phyloP scores from a whole-genome alignment of 164 flowering plant species.

The Vitis cinerea region DNA sequence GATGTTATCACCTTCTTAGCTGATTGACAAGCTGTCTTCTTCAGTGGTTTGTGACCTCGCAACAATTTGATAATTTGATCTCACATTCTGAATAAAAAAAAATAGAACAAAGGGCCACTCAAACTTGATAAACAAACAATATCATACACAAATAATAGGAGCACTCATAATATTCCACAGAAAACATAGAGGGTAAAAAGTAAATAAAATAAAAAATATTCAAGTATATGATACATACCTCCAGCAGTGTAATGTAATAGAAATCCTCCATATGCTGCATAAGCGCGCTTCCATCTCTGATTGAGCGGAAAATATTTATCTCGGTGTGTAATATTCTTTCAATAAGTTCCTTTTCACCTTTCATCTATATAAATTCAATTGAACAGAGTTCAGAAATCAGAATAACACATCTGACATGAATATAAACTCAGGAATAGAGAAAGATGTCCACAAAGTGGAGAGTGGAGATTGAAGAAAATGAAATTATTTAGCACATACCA shows the following conservation, averaged over 20 bases:
- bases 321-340: conserved; percentile 85
- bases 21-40: conserved; percentile 13
- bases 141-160: neutral
- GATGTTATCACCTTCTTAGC: conserved; percentile 2
- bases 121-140: neutral
- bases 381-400: neutral
- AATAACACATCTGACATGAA: neutral
- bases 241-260: conserved; percentile 79
- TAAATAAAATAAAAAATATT: neutral
- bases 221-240: conserved; percentile 42
- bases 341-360: conserved; percentile 88
- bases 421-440: neutral
- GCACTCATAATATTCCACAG: neutral
- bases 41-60: conserved; percentile 22
- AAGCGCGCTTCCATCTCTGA: conserved; percentile 94
- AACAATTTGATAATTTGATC: conserved; percentile 48
- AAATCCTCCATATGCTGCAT: conserved; percentile 99
- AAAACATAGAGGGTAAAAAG: neutral
- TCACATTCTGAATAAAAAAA: conserved; percentile 52
- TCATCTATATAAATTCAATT: conserved; percentile 53
- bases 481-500: too few species aligned
- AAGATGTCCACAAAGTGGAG: neutral
- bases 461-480: too few species aligned
- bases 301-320: conserved; percentile 78
- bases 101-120: neutral